Evolutionary conservation across 176 grass and related monocot species (phyloP), one percentile per base, ranked within the genome.

Genomic region (Saccharum spontaneum): DNA sequence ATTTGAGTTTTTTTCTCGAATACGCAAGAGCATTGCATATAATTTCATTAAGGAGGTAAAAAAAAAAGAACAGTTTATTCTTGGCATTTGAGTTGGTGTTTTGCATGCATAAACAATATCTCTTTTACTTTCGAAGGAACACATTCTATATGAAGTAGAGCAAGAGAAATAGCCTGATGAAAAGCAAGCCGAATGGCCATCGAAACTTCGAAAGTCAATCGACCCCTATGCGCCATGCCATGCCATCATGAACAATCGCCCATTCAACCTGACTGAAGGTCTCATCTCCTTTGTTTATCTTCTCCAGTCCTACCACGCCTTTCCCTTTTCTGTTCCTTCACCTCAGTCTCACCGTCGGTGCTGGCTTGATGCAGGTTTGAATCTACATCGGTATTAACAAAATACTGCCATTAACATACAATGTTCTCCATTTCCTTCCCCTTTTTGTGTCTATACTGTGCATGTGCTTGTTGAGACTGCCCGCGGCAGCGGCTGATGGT

Each of bases 281-380:
- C 59, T 62, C 14, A 44, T 71, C 38, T 71, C 39, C 39, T 71
- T 71, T 71, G 38, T 71, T 71, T 41, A 24, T 71, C n/a, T 46
- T 46, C 14, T 46, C 70, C 70, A 28, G 40, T 28, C 70, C 40
- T 44, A 44, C 39, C 69, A 26, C 11, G 2, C 1, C 41, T 48
- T 28, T 46, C n/a, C 3, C n/a, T 72, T 72, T 3, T 13, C 22
- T 45, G n/a, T 45, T 15, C 22, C 69, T 13, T 72, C 40, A 72
- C 22, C 22, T 70, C 67, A 16, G 67, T 43, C 69, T 72, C 5
- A 13, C 39, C 5, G 22, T 15, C 11, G 6, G 69, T 23, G 39
- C 38, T 9, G 66, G 33, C 18, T 8, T 44, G 22, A 44, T 44
- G 11, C n/a, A 44, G 39, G 69, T 72, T 40, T 3, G 39, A 72